Conservation (phyloP, 192 early-diverging fungal species). For the Podila clonocystis region DNA sequence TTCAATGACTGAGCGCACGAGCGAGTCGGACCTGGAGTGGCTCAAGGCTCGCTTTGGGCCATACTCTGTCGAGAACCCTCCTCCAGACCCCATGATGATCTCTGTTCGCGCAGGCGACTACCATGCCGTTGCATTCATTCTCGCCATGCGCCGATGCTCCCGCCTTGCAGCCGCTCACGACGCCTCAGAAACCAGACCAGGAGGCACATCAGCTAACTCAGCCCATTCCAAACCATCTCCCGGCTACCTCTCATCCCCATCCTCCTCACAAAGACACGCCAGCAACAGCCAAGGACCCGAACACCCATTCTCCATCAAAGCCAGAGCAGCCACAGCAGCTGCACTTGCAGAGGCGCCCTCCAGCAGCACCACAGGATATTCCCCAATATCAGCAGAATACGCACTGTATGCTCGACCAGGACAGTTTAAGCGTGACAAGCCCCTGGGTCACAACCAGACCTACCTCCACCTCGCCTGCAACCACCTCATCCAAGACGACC, state of each 20-base stretch:
- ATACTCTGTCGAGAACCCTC: slow-evolving; percentile 48
- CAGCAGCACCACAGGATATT: background rate
- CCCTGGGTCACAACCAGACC: slow-evolving; percentile 36
- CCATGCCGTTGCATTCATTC: slow-evolving; percentile 49
- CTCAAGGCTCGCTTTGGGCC: slow-evolving; percentile 48
- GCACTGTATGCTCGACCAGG: slow-evolving; percentile 48
- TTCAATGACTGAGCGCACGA: background rate
- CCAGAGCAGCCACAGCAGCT: slow-evolving; percentile 19
- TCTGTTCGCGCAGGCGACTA: slow-evolving; percentile 41
- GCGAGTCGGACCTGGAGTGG: slow-evolving; percentile 37
- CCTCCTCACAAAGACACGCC: background rate
- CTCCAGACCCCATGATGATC: slow-evolving; percentile 44
- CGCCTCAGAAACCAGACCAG: background rate
- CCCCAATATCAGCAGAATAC: slow-evolving; percentile 37
- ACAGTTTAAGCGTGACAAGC: slow-evolving; percentile 41
- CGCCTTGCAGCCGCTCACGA: slow-evolving; percentile 8
- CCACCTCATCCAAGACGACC: slow-evolving; percentile 35
- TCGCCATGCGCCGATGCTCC: slow-evolving; percentile 48
- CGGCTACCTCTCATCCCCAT: background rate
- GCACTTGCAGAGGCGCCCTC: background rate
- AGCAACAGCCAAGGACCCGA: background rate
- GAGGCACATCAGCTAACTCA: background rate
- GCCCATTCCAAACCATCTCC: background rate
- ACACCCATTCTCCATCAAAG: slow-evolving; percentile 29
- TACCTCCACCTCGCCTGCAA: slow-evolving; percentile 47